These are phyloP conservation scores for Blastobotrys persicus DNA, from an alignment of 1,139 yeast species.

Conservation along the genomic window DNA sequence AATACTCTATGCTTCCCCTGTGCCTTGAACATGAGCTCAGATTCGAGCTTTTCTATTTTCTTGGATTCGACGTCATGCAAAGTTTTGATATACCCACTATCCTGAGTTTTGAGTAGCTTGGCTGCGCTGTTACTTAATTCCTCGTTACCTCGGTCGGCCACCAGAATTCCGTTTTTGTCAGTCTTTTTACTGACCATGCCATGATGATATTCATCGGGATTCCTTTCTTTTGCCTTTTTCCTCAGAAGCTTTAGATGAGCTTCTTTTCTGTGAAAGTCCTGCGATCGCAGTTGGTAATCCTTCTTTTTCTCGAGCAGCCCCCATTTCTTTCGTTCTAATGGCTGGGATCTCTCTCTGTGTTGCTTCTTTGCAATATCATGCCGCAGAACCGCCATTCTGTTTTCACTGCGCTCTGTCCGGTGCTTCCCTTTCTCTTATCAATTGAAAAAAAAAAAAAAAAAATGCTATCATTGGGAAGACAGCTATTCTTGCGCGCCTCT, in stretches of 20 bases:
- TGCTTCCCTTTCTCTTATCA: slow-evolving; percentile 1
- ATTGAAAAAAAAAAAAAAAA: not conserved
- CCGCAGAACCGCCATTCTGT: slow-evolving; percentile 67
- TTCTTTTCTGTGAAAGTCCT: slow-evolving; percentile 84
- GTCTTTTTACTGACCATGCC: slow-evolving; percentile 75
- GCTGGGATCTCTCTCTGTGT: slow-evolving; percentile 91
- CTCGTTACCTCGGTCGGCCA: slow-evolving; percentile 66
- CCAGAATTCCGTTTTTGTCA: slow-evolving; percentile 63
- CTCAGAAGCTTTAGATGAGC: slow-evolving; percentile 76
- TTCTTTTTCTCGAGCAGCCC: slow-evolving; percentile 94
- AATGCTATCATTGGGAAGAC: not conserved
- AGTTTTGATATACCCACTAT: slow-evolving; percentile 78
- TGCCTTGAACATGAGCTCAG: slow-evolving; percentile 49
- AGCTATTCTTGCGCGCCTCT: not conserved
- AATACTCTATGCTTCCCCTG: slow-evolving; percentile 75
- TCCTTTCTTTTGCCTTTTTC: slow-evolving; percentile 66
- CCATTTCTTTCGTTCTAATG: slow-evolving; percentile 63
- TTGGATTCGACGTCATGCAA: slow-evolving; percentile 65
- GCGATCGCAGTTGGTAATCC: slow-evolving; percentile 86
- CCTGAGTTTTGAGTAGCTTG: slow-evolving; percentile 82
- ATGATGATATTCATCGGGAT: slow-evolving; percentile 97
- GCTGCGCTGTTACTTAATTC: slow-evolving; percentile 67
- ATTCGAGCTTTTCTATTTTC: slow-evolving; percentile 60
- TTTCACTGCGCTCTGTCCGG: not conserved
- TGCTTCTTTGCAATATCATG: slow-evolving; percentile 94